phyloP scores from a whole-genome alignment of 495 filamentous ascomycete species.

The Hypoxylon lienhwacheense region DNA sequence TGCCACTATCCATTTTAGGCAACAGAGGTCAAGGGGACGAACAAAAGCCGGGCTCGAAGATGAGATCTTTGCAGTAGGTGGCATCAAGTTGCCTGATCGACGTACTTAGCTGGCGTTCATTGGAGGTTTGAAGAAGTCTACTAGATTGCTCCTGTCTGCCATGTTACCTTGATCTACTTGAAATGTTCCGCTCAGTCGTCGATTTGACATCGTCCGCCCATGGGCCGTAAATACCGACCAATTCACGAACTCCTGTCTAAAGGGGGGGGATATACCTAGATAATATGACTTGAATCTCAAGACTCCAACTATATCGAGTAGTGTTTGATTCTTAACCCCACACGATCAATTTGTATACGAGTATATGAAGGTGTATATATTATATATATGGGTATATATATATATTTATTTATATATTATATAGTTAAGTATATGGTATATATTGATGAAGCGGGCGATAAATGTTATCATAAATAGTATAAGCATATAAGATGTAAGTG shows the following conservation, averaged over 20 bases:
- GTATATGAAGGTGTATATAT: not conserved
- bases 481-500: slow-evolving; percentile 11
- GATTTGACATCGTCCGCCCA: slow-evolving; percentile 9
- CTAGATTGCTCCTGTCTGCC: slow-evolving; percentile 34
- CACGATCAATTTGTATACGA: slow-evolving; percentile 16
- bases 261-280: not conserved
- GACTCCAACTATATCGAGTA: too few relatives aligned
- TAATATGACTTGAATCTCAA: slow-evolving; percentile 8
- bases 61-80: slow-evolving; percentile 34
- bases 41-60: slow-evolving; percentile 30
- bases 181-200: slow-evolving; percentile 27
- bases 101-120: slow-evolving; percentile 10
- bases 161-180: slow-evolving; percentile 34
- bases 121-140: slow-evolving; percentile 10
- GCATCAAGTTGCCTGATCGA: slow-evolving; percentile 29
- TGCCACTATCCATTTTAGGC: slow-evolving; percentile 29
- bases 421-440: too few relatives aligned
- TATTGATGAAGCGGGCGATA: too few relatives aligned
- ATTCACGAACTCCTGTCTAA: slow-evolving; percentile 9
- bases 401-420: too few relatives aligned
- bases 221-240: slow-evolving; percentile 1
- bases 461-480: too few relatives aligned
- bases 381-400: too few relatives aligned
- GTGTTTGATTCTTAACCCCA: slow-evolving; percentile 21
- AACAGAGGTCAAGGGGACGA: slow-evolving; percentile 26